Percentiles rank a stretch among this genome's conserved stretches.
These are phyloP conservation scores for Polyporus arcularius DNA, from an alignment of 768 basidiomycete genomes.

Conservation along the genomic window DNA sequence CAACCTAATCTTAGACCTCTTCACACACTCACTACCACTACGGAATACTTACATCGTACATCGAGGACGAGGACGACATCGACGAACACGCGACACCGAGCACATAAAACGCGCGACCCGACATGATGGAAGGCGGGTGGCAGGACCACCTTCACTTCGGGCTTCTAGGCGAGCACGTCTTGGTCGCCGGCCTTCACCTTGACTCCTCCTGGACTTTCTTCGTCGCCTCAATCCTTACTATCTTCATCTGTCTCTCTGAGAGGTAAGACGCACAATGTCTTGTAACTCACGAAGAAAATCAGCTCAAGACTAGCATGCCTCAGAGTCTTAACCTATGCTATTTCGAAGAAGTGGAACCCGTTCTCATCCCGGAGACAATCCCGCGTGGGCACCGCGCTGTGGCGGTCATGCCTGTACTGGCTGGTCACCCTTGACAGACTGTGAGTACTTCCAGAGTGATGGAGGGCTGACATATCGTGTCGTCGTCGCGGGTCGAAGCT, in stretches of 20 bases:
- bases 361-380: constrained; percentile 38
- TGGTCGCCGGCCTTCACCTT: constrained; percentile 44
- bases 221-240: constrained; percentile 45
- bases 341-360: constrained; percentile 52
- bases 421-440: constrained; percentile 59
- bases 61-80: too few species aligned
- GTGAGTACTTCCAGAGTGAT: constrained; percentile 41
- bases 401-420: constrained; percentile 59
- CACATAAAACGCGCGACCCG: background rate
- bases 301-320: background rate
- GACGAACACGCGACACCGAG: too few species aligned
- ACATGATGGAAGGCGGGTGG: constrained; percentile 46
- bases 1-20: too few species aligned
- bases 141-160: constrained; percentile 45
- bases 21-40: too few species aligned
- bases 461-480: background rate
- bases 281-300: background rate
- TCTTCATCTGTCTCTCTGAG: constrained; percentile 53
- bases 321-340: constrained; percentile 53
- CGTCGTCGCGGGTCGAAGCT: background rate
- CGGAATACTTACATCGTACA: too few species aligned
- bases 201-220: constrained; percentile 52
- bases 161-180: constrained; percentile 47
- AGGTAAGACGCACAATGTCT: constrained; percentile 39
- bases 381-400: constrained; percentile 47